Conservation (phyloP, 805 yeast species). For the Hanseniaspora thailandica region DNA sequence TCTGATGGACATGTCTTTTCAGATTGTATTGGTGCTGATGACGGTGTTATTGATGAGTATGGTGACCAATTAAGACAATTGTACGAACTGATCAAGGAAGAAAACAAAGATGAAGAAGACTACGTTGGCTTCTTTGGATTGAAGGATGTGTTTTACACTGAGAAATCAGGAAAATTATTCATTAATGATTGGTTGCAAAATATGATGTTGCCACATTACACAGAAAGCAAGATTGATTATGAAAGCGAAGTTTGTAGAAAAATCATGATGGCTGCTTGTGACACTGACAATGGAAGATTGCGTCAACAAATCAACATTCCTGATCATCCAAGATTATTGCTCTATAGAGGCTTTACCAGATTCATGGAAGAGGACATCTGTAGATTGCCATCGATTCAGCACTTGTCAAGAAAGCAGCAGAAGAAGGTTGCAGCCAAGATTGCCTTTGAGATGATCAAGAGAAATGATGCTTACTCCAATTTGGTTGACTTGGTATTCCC, state of each 20-base stretch:
- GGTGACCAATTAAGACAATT: conserved; percentile 36
- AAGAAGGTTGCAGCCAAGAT: conserved; percentile 42
- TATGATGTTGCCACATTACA: conserved; percentile 28
- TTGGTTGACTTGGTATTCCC: conserved; percentile 50
- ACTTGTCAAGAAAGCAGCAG: conserved; percentile 36
- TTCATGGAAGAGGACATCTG: conserved; percentile 50
- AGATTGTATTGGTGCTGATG: conserved; percentile 54
- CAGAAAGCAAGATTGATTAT: conserved; percentile 31
- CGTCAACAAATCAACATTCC: conserved; percentile 49
- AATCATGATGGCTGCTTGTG: conserved; percentile 36
- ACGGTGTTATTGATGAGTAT: conserved; percentile 39
- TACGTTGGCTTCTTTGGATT: conserved; percentile 33
- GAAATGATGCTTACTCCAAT: conserved; percentile 56
- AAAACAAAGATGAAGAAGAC: conserved; percentile 24
- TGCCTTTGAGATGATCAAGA: conserved; percentile 53
- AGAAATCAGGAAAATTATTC: conserved; percentile 22
- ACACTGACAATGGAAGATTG: conserved; percentile 49
- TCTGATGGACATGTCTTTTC: conserved; percentile 58
- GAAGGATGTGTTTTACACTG: conserved; percentile 32
- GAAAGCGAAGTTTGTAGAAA: conserved; percentile 33
- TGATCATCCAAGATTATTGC: conserved; percentile 41
- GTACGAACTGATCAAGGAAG: conserved; percentile 29
- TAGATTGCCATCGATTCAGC: conserved; percentile 31
- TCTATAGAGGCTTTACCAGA: conserved; percentile 47
- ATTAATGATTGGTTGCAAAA: conserved; percentile 26